phyloP scores from a whole-genome alignment of 75 land plant species.

The Pinus albicaulis region DNA sequence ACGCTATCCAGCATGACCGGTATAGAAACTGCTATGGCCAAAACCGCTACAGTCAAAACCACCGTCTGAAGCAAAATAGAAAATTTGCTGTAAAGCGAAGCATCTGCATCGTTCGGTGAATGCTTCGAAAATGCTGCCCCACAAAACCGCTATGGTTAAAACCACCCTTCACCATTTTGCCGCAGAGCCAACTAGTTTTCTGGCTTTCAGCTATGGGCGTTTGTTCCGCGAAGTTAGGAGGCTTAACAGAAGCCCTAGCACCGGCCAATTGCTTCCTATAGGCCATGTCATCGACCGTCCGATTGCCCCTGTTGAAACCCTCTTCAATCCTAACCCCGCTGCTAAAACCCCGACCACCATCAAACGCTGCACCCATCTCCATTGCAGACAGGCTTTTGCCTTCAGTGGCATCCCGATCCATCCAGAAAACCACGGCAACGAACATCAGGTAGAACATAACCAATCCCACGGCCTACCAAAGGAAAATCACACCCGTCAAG shows the following conservation, averaged over 20 bases:
- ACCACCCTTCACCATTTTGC: background rate
- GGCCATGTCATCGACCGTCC: background rate
- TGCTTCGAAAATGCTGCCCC: too few relatives aligned
- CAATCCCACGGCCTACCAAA: constrained; percentile 90
- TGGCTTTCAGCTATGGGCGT: background rate
- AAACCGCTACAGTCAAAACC: too few relatives aligned
- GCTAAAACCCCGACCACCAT: constrained; percentile 8
- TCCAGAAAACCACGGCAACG: constrained; percentile 79
- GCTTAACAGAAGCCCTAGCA: background rate
- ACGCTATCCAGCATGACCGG: too few relatives aligned
- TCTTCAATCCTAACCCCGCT: constrained; percentile 1
- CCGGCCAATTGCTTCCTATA: background rate
- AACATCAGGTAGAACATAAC: constrained; percentile 73
- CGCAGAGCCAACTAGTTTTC: background rate
- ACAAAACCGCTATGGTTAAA: too few relatives aligned
- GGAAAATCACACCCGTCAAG: too few relatives aligned
- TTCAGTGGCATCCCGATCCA: constrained; percentile 44
- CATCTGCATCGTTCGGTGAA: too few relatives aligned
- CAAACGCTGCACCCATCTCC: background rate
- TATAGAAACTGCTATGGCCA: too few relatives aligned
- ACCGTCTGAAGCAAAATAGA: too few relatives aligned
- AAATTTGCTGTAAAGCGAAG: too few relatives aligned
- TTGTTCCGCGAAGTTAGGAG: background rate
- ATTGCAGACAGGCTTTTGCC: background rate
- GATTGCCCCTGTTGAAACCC: constrained; percentile 5